Conservation (phyloP, 148 eudicot genomes). For the Polygonum aviculare region DNA sequence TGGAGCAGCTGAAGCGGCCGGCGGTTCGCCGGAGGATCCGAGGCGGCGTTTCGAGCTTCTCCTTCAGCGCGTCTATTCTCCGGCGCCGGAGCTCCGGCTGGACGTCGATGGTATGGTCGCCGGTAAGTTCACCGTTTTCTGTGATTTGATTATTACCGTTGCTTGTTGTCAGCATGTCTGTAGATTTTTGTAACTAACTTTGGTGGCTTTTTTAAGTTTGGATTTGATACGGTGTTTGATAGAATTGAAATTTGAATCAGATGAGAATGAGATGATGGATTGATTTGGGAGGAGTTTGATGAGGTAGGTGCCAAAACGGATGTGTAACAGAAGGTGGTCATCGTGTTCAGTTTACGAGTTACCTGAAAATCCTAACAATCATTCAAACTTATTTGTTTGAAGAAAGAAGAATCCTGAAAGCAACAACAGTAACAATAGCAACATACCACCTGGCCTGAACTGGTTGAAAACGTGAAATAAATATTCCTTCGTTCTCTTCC, state of each 20-base stretch:
- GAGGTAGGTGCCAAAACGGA: background rate
- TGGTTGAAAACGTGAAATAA: too few relatives aligned
- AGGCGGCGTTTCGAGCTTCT: conserved; percentile 28
- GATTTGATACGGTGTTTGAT: background rate
- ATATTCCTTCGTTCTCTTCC: too few relatives aligned
- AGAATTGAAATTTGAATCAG: background rate
- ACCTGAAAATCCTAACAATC: conserved; percentile 4
- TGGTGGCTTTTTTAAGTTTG: background rate
- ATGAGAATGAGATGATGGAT: background rate
- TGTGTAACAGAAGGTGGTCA: background rate
- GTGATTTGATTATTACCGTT: background rate
- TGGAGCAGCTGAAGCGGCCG: conserved; percentile 56
- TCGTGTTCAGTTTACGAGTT: background rate
- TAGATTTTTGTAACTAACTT: background rate
- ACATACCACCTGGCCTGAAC: background rate
- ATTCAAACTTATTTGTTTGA: conserved; percentile 1
- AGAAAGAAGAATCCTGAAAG: background rate
- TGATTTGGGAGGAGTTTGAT: background rate
- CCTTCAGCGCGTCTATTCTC: conserved; percentile 12
- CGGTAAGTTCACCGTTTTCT: background rate
- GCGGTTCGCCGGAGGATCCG: conserved; percentile 44
- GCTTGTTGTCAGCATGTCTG: background rate
- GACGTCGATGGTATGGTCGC: conserved; percentile 4
- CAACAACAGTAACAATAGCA: background rate
- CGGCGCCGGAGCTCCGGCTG: conserved; percentile 8